These are phyloP conservation scores for Phytopythium boreale DNA, from an alignment of 352 stramenopile species.

Conservation along the genomic window DNA sequence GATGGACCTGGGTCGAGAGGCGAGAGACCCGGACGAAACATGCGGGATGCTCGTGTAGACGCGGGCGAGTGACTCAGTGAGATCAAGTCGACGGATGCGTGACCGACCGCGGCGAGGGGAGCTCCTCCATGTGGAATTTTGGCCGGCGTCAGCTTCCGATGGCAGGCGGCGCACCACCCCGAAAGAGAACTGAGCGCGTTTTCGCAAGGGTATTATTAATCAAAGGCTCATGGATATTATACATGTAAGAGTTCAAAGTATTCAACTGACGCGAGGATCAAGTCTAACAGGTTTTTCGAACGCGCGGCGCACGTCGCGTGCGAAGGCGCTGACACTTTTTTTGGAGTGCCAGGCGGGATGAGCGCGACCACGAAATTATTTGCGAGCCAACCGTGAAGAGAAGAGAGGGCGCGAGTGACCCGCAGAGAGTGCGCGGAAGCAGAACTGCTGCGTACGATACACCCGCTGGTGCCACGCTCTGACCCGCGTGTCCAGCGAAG, in stretches of 20 bases:
- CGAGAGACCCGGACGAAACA: constrained; percentile 5
- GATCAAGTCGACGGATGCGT: constrained; percentile 1
- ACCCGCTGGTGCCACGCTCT: constrained; percentile 3
- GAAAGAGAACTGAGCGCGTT: neutral
- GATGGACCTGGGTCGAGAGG: neutral
- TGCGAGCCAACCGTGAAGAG: no score
- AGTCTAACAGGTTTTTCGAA: neutral
- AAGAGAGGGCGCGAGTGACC: neutral
- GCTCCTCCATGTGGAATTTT: constrained; percentile 3
- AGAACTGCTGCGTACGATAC: no score
- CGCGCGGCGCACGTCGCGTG: neutral
- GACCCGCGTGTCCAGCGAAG: neutral
- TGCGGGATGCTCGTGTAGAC: neutral
- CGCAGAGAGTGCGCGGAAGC: neutral
- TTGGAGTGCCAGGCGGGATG: neutral
- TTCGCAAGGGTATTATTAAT: neutral
- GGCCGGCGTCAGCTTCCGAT: neutral
- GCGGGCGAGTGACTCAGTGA: neutral
- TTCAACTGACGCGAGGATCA: neutral
- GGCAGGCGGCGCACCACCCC: neutral
- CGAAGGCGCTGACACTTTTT: neutral
- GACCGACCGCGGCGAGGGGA: no score
- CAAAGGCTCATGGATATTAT: neutral
- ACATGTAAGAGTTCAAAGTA: neutral
- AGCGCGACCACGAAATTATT: constrained; percentile 3